Evolutionary conservation across 2,329 filamentous ascomycete genomes (phyloP).

Genomic region (Colletotrichum incanum): DNA sequence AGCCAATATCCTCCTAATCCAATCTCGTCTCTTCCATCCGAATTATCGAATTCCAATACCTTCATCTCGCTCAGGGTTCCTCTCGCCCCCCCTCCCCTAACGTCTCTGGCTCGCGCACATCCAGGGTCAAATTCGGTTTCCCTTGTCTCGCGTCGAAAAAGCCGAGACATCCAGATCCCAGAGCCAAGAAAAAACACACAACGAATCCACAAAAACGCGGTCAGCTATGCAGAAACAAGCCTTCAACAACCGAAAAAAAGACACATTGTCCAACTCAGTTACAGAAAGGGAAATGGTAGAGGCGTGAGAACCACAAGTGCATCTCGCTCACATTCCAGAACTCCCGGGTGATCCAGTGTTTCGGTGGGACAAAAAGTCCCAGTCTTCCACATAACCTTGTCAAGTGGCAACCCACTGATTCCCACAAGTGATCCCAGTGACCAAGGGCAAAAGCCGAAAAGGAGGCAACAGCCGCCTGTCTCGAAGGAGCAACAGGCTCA

Average conservation of each 20-base stretch:
- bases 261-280: neutral
- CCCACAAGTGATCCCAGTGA: neutral
- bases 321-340: neutral
- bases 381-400: conserved; percentile 31
- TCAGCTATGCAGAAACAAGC: conserved; percentile 1
- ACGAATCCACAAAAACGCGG: conserved; percentile 1
- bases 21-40: neutral
- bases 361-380: neutral
- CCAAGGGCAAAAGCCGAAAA: neutral
- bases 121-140: neutral
- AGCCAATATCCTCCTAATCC: neutral
- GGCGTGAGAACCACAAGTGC: neutral
- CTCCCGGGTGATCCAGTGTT: neutral
- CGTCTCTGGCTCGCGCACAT: neutral
- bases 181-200: neutral
- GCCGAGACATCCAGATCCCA: neutral
- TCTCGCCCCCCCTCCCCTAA: neutral
- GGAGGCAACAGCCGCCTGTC: conserved; percentile 2
- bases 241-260: neutral
- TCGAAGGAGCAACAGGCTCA: conserved; percentile 23
- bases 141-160: conserved; percentile 6
- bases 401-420: conserved; percentile 11
- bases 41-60: neutral
- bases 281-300: neutral
- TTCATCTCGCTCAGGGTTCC: neutral